Conservation (phyloP, 371 early-diverging fungal species). For the Rhizopus microsporus region DNA sequence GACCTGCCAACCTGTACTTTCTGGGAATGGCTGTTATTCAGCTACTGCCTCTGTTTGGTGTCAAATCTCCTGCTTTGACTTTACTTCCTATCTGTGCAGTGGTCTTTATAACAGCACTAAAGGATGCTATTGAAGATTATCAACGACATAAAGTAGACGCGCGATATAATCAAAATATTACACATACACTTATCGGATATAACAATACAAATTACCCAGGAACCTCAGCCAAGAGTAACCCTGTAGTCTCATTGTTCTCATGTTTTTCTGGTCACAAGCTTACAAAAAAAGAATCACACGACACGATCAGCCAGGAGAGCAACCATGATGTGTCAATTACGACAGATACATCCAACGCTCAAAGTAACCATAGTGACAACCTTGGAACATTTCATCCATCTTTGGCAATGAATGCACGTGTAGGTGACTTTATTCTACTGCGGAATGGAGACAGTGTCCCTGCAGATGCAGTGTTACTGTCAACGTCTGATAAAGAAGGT, state of each 20-base stretch:
- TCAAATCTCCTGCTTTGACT: slow-evolving; percentile 74
- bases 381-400: slow-evolving; percentile 31
- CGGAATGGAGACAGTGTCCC: slow-evolving; percentile 87
- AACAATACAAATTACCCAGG: slow-evolving; percentile 71
- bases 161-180: slow-evolving; percentile 78
- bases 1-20: slow-evolving; percentile 97
- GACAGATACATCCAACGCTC: neutral
- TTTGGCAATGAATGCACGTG: slow-evolving; percentile 68
- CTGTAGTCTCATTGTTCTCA: neutral
- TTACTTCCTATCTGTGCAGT: slow-evolving; percentile 89
- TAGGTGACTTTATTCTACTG: slow-evolving; percentile 90
- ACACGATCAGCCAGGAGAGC: too few species aligned
- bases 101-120: slow-evolving; percentile 86
- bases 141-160: slow-evolving; percentile 90
- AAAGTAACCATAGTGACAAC: neutral
- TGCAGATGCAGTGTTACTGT: slow-evolving; percentile 86
- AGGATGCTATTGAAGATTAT: slow-evolving; percentile 97
- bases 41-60: slow-evolving; percentile 75
- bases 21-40: slow-evolving; percentile 92
- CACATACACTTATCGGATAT: slow-evolving; percentile 72
- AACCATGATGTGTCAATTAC: too few species aligned
- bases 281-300: too few species aligned
- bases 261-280: too few species aligned
- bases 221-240: neutral
- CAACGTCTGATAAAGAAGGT: slow-evolving; percentile 72